Base-by-base conservation (phyloP, 1,284 basidiomycete species). In the Coniophora puteana region DNA sequence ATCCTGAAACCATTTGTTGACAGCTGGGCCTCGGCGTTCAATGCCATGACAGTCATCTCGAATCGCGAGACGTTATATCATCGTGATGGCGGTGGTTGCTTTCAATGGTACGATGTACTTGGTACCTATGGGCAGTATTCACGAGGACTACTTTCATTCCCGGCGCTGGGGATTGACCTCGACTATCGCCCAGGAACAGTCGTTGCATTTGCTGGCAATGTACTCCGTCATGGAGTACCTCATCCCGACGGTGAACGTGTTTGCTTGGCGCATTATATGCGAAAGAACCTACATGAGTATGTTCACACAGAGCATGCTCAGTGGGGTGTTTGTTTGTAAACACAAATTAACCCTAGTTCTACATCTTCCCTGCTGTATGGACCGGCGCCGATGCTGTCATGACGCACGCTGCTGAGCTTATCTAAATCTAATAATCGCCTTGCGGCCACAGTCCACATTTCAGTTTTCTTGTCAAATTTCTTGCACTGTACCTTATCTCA, bases 221-320 rank as follows among this genome's bases (percentile, higher is more conserved):
- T 46, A 4, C 11, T 46, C 8, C 23, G 31, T 5, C 45, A 46
- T 32, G 45, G 45, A 2, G 45, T 39, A 1, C 20, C n/a, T 3
- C 12, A 8, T 1, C 16, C 20, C 6, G 27, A 25, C 3, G 37
- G 41, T 5, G 36, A 40, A n/a, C n/a, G 31, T 2, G 23, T 24
- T 1, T 40, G 45, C 33, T 13, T 43, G 7, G 41, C 41, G 22
- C 40, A 31, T 13, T 43, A 43, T 31, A 46, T 46, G 45, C 4
- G 41, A 23, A 17, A 38, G 7, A 32, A 35, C 12, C 26, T 46
- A 10, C 44, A 46, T 27, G 29, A 18, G 10, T 17, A 11, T 36
- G 34, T 16, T 4, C n/a, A n/a, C n/a, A n/a, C n/a, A n/a, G n/a
- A n/a, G n/a, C n/a, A n/a, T n/a, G n/a, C n/a, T n/a, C n/a, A n/a